These are phyloP conservation scores for Hippophae gyantsensis DNA, from an alignment of 306 rosid genomes.

Conservation along the genomic window DNA sequence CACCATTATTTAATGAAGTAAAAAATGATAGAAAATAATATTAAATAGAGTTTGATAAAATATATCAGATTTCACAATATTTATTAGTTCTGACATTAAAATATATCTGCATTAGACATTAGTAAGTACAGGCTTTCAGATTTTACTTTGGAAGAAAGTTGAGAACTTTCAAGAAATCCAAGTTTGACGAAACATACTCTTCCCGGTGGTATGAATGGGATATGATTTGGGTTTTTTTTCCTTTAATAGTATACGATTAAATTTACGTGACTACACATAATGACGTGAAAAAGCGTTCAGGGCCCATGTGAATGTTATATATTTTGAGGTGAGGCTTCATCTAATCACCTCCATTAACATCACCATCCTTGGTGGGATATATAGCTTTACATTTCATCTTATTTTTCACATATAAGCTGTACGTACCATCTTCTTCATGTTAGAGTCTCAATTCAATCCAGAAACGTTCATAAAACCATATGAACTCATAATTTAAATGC, in stretches of 20 bases:
- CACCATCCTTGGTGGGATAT: slow-evolving; percentile 31
- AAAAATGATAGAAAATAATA: too few species aligned
- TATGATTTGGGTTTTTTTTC: too few species aligned
- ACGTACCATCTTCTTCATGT: background rate
- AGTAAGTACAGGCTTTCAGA: slow-evolving; percentile 20
- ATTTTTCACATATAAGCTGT: slow-evolving; percentile 18
- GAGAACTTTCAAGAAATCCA: slow-evolving; percentile 4
- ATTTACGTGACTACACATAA: slow-evolving; percentile 22
- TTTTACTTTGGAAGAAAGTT: slow-evolving; percentile 16
- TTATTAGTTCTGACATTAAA: slow-evolving; percentile 97
- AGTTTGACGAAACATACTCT: slow-evolving; percentile 40
- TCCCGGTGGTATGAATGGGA: slow-evolving; percentile 16
- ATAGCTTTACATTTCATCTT: slow-evolving; percentile 8
- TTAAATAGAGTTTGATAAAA: too few species aligned
- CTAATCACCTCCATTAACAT: slow-evolving; percentile 22
- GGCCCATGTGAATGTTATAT: slow-evolving; percentile 45
- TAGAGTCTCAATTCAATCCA: too few species aligned
- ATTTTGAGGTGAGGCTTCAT: slow-evolving; percentile 36
- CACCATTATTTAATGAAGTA: too few species aligned
- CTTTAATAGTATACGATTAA: background rate
- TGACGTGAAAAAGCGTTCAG: slow-evolving; percentile 33
- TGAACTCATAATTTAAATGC: too few species aligned
- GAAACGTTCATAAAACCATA: too few species aligned
- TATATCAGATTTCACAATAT: too few species aligned
- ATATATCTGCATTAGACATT: slow-evolving; percentile 68